Conservation (phyloP, 305 asterid species). For the Fraxinus albicans region DNA sequence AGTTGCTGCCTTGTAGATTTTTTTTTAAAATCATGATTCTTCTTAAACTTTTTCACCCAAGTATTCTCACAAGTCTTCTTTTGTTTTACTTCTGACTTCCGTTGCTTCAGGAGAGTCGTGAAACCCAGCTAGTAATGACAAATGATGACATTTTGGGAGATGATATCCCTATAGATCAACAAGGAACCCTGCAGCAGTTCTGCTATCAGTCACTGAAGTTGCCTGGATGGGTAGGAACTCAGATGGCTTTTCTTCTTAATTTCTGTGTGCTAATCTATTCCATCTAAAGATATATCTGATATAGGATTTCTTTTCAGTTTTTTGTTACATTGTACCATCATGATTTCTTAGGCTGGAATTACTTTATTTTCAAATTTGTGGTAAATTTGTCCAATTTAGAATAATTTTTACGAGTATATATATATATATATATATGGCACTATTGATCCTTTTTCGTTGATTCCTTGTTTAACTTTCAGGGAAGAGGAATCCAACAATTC, state of each 20-base stretch:
- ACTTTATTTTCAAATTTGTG: conserved; percentile 19
- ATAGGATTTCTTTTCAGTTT: neutral
- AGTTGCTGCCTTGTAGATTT: neutral
- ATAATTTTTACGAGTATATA: neutral
- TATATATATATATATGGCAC: neutral
- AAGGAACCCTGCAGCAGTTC: conserved; percentile 61
- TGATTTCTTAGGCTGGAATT: conserved; percentile 3
- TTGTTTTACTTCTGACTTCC: conserved; percentile 11
- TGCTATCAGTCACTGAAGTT: conserved; percentile 76
- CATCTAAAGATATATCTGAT: neutral
- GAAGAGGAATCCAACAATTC: conserved; percentile 64
- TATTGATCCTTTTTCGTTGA: conserved; percentile 19
- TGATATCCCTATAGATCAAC: conserved; percentile 76
- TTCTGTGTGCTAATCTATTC: conserved; percentile 1
- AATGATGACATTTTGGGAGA: conserved; percentile 94
- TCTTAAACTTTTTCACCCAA: neutral
- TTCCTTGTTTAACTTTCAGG: conserved; percentile 47
- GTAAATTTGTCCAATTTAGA: conserved; percentile 5
- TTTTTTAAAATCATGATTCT: neutral
- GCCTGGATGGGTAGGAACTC: conserved; percentile 57
- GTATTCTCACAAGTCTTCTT: neutral
- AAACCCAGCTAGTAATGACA: conserved; percentile 53
- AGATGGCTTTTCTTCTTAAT: neutral
- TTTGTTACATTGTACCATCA: neutral
- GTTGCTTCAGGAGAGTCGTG: conserved; percentile 66